Conservation (phyloP, 352 stramenopile genomes). For the Globisporangium solare region DNA sequence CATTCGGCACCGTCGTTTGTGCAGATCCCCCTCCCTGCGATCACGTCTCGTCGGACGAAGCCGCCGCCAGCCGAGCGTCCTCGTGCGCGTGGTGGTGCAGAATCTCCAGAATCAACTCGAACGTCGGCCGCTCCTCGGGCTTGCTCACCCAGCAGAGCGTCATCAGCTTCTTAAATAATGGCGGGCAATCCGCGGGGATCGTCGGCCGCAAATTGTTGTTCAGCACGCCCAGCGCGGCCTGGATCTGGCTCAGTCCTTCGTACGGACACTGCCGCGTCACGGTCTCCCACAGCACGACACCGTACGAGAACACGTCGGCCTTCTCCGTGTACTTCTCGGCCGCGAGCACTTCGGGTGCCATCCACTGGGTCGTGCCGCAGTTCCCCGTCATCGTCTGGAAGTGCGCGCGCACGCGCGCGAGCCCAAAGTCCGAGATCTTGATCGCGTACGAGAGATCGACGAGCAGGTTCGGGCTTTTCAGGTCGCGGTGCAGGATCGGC, state of each 20-base stretch:
- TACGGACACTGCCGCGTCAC: constrained; percentile 89
- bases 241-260: constrained; percentile 88
- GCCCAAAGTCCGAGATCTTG: constrained; percentile 89
- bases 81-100: constrained; percentile 26
- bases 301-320: constrained; percentile 85
- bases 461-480: constrained; percentile 85
- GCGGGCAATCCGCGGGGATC: constrained; percentile 69
- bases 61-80: constrained; percentile 4
- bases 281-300: constrained; percentile 85
- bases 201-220: constrained; percentile 86
- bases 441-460: constrained; percentile 74
- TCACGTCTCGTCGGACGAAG: not conserved
- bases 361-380: constrained; percentile 85
- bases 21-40: too few species aligned
- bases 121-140: constrained; percentile 74
- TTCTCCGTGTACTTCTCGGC: constrained; percentile 87
- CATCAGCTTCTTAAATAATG: constrained; percentile 83
- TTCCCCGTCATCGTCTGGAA: constrained; percentile 89
- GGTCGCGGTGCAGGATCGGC: constrained; percentile 81
- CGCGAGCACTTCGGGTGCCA: constrained; percentile 78
- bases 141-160: constrained; percentile 75
- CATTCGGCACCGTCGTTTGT: too few species aligned
- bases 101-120: constrained; percentile 77
- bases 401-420: constrained; percentile 73
- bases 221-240: constrained; percentile 79